Percentiles rank a stretch among this genome's conserved stretches.
Evolutionary conservation across 768 basidiomycete genomes (phyloP).

Genomic region (Cubamyces sp.): DNA sequence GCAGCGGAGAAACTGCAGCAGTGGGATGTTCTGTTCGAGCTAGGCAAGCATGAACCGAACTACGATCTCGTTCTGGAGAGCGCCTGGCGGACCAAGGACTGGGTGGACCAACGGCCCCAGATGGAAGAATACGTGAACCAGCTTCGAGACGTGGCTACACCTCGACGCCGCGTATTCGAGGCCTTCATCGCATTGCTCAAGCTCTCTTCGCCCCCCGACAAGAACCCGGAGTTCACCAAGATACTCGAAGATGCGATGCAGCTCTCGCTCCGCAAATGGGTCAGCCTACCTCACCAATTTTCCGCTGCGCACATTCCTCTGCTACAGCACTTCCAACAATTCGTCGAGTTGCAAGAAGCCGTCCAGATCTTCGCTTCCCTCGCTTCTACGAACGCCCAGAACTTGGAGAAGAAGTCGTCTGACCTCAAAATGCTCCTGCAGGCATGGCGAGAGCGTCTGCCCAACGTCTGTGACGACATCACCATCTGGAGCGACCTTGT

Average conservation of each 20-base stretch:
- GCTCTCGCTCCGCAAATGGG: slow-evolving; percentile 94
- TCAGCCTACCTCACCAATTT: slow-evolving; percentile 80
- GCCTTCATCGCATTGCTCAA: slow-evolving; percentile 91
- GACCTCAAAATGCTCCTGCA: slow-evolving; percentile 96
- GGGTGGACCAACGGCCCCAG: slow-evolving; percentile 49
- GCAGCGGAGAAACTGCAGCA: slow-evolving; percentile 96
- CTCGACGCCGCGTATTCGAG: slow-evolving; percentile 96
- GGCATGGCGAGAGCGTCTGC: slow-evolving; percentile 95
- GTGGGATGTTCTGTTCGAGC: slow-evolving; percentile 94
- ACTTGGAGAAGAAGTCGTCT: slow-evolving; percentile 92
- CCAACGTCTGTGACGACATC: slow-evolving; percentile 96
- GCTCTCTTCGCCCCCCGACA: slow-evolving; percentile 76
- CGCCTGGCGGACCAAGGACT: slow-evolving; percentile 93
- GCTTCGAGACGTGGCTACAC: slow-evolving; percentile 87
- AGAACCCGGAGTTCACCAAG: slow-evolving; percentile 85
- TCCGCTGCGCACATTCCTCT: slow-evolving; percentile 94
- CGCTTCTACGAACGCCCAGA: slow-evolving; percentile 81
- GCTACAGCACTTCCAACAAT: slow-evolving; percentile 97
- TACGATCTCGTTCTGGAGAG: slow-evolving; percentile 92
- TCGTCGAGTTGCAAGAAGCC: slow-evolving; percentile 96
- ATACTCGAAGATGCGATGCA: slow-evolving; percentile 97
- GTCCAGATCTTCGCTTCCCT: slow-evolving; percentile 93
- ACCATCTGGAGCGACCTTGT: slow-evolving; percentile 99
- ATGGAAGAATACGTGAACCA: slow-evolving; percentile 72
- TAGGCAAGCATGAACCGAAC: slow-evolving; percentile 87